A percentile compares a stretch with the other conserved stretches of the same genome.
Evolutionary conservation across 345 rosid genomes (phyloP).

Genomic region (Fremontodendron californicum): DNA sequence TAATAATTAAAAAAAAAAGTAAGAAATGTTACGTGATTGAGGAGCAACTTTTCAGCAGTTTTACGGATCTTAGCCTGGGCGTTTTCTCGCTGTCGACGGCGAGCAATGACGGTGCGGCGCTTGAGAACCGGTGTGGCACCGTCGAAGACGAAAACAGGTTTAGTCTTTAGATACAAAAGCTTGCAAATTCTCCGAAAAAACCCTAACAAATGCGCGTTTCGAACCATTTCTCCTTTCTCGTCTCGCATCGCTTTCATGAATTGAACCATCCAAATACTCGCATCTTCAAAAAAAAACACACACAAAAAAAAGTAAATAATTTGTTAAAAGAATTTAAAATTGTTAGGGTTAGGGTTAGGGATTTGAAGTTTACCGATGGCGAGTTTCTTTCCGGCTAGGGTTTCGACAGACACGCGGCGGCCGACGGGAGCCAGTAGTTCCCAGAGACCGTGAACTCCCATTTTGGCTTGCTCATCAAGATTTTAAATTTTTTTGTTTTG

Average conservation of each 20-base stretch:
- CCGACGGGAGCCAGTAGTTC: conserved; percentile 89
- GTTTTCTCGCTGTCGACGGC: conserved; percentile 85
- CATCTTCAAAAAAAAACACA: conserved; percentile 41
- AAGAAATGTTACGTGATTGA: conserved; percentile 51
- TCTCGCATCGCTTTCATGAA: conserved; percentile 99
- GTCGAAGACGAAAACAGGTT: conserved; percentile 91
- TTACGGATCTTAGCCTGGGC: conserved; percentile 92
- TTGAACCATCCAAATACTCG: conserved; percentile 97
- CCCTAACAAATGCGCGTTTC: conserved; percentile 85
- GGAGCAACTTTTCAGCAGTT: conserved; percentile 89
- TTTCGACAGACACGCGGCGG: conserved; percentile 94
- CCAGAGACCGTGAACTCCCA: conserved; percentile 84
- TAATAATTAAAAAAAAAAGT: background rate
- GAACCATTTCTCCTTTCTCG: conserved; percentile 89
- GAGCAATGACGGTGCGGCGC: conserved; percentile 88
- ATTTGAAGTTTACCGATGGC: conserved; percentile 57
- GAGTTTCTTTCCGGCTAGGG: conserved; percentile 75
- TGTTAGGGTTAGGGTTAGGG: conserved; percentile 14
- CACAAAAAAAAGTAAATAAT: background rate
- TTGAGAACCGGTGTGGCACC: conserved; percentile 90
- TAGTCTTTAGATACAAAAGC: conserved; percentile 68
- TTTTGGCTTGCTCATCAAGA: conserved; percentile 14
- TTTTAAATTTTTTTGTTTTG: background rate
- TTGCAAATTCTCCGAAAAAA: conserved; percentile 94
- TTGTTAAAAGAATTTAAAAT: background rate